phyloP scores from a whole-genome alignment of 768 basidiomycete genomes.

The Suillus cothurnatus region DNA sequence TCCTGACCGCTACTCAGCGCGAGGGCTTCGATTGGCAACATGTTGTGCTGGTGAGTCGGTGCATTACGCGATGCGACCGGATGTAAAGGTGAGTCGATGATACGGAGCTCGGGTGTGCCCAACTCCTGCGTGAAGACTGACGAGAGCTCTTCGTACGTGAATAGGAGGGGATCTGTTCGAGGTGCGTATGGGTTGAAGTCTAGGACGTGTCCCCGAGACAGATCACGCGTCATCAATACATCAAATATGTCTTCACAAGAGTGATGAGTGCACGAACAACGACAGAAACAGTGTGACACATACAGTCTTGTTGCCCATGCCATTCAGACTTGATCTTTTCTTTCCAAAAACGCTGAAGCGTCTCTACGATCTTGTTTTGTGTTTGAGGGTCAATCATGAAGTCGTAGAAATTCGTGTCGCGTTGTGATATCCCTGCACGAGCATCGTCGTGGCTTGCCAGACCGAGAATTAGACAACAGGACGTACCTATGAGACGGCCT shows the following conservation, averaged over 20 bases:
- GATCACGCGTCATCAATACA: slow-evolving; percentile 81
- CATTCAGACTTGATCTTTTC: slow-evolving; percentile 63
- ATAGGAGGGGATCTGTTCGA: slow-evolving; percentile 86
- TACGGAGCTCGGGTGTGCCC: slow-evolving; percentile 49
- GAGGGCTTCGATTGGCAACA: slow-evolving; percentile 90
- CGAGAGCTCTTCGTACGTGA: slow-evolving; percentile 77
- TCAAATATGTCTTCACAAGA: slow-evolving; percentile 73
- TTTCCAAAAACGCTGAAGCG: slow-evolving; percentile 68
- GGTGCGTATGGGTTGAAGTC: slow-evolving; percentile 91
- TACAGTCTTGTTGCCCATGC: slow-evolving; percentile 64
- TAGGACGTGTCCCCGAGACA: slow-evolving; percentile 74
- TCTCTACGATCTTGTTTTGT: slow-evolving; percentile 49
- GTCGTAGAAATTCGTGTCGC: slow-evolving; percentile 88
- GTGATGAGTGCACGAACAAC: background rate
- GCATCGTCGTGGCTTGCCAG: background rate
- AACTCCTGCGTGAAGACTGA: slow-evolving; percentile 31
- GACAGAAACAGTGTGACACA: slow-evolving; percentile 25
- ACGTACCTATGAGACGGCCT: slow-evolving; percentile 70
- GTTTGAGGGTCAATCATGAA: slow-evolving; percentile 71
- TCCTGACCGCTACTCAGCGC: slow-evolving; percentile 71
- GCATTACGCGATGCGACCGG: slow-evolving; percentile 66
- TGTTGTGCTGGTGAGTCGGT: slow-evolving; percentile 82
- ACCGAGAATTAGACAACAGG: slow-evolving; percentile 8
- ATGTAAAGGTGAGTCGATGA: slow-evolving; percentile 76
- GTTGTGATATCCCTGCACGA: slow-evolving; percentile 74